Evolutionary conservation across 352 stramenopile species (phyloP).

Genomic region (Plasmopara halstedii): DNA sequence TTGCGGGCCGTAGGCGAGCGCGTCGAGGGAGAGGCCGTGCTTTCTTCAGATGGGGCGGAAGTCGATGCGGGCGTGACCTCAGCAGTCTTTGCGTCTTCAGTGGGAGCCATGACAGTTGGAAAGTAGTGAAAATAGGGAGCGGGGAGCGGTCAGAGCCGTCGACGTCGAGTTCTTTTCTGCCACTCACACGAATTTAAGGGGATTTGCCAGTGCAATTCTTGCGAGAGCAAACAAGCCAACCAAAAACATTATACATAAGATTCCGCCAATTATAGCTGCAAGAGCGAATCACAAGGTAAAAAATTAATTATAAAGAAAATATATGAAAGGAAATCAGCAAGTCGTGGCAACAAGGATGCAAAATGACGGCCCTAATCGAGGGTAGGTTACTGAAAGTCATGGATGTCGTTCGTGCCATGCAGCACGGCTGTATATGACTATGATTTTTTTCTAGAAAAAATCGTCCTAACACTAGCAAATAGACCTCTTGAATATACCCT

Average conservation of each 20-base stretch:
- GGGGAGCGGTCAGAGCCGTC: conserved; percentile 17
- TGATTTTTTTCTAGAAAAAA: too few species aligned
- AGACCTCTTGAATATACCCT: too few species aligned
- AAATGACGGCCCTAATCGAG: too few species aligned
- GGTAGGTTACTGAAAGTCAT: too few species aligned
- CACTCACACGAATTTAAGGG: conserved; percentile 9
- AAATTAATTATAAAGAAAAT: too few species aligned
- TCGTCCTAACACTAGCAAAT: too few species aligned
- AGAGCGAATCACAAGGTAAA: not conserved
- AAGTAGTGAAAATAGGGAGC: conserved; percentile 1
- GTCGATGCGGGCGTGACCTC: conserved; percentile 22
- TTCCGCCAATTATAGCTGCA: conserved; percentile 26
- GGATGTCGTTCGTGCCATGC: too few species aligned
- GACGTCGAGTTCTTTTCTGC: conserved; percentile 43
- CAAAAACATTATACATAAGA: not conserved
- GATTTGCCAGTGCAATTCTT: conserved; percentile 20
- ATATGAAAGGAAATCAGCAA: too few species aligned
- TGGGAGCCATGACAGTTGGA: conserved; percentile 20
- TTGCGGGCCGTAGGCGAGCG: conserved; percentile 53
- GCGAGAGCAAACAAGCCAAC: conserved; percentile 20
- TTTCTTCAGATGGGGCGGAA: conserved; percentile 11
- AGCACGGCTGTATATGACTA: too few species aligned
- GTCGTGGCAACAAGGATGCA: too few species aligned
- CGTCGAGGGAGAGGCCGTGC: conserved; percentile 5
- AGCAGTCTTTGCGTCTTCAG: conserved; percentile 54